phyloP scores from a whole-genome alignment of 371 early-diverging fungal species.

The Circinella minor region DNA sequence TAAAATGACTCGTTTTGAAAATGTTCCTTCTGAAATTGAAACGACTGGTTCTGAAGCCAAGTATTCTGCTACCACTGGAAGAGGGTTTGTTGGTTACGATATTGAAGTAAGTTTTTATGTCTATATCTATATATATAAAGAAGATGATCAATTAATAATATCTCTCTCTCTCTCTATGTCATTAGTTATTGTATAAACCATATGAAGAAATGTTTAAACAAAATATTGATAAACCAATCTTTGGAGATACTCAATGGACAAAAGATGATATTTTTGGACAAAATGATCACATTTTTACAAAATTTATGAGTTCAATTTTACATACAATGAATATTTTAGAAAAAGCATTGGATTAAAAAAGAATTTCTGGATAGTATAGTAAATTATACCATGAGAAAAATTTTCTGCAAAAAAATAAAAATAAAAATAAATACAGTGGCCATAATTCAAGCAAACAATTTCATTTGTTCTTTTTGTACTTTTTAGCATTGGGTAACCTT shows the following conservation, averaged over 20 bases:
- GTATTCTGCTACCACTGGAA: conserved; percentile 28
- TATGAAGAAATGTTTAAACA: neutral
- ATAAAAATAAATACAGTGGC: too few species aligned
- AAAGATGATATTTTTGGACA: conserved; percentile 6
- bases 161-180: neutral
- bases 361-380: too few species aligned
- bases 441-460: too few species aligned
- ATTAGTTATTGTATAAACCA: neutral
- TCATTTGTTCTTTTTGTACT: too few species aligned
- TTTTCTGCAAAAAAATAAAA: too few species aligned
- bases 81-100: conserved; percentile 36
- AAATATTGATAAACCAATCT: conserved; percentile 1
- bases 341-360: conserved; percentile 6
- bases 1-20: conserved; percentile 42
- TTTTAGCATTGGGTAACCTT: too few species aligned
- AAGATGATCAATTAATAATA: too few species aligned
- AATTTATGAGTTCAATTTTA: neutral
- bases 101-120: conserved; percentile 27
- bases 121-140: too few species aligned
- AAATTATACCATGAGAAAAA: too few species aligned
- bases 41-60: conserved; percentile 16
- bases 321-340: neutral
- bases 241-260: conserved; percentile 2
- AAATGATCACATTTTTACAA: conserved; percentile 4
- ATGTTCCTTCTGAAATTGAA: conserved; percentile 16